Conservation (phyloP, 371 early-diverging fungal species). For the Syncephalastrum contaminatum region DNA sequence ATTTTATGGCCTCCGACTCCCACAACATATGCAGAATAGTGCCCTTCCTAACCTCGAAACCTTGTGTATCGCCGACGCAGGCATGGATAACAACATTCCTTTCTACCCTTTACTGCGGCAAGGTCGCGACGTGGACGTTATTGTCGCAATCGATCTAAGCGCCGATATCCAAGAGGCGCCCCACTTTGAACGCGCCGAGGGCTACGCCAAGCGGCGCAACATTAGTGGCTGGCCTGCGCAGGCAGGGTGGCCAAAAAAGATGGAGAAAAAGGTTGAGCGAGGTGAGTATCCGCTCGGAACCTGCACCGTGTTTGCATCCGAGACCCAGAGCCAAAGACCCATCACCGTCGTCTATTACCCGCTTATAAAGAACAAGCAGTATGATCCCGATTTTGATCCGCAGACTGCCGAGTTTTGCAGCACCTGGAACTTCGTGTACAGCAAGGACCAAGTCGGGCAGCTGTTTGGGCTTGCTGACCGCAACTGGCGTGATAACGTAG, state of each 20-base stretch:
- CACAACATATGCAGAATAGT: neutral
- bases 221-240: conserved; percentile 52
- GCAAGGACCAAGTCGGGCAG: conserved; percentile 52
- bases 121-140: conserved; percentile 67
- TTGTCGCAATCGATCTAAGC: conserved; percentile 68
- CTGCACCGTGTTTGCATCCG: conserved; percentile 36
- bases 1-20: conserved; percentile 37
- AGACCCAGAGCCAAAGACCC: conserved; percentile 23
- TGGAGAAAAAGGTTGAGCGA: conserved; percentile 16
- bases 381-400: conserved; percentile 63
- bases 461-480: conserved; percentile 52
- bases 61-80: conserved; percentile 71
- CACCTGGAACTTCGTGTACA: conserved; percentile 69
- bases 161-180: conserved; percentile 68
- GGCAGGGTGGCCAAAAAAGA: conserved; percentile 41
- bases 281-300: conserved; percentile 28
- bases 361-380: conserved; percentile 51
- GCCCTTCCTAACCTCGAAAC: neutral
- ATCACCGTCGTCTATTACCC: conserved; percentile 65
- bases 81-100: conserved; percentile 77
- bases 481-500: conserved; percentile 48
- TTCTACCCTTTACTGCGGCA: conserved; percentile 67
- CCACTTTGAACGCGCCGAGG: conserved; percentile 67
- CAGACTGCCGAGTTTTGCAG: conserved; percentile 59
- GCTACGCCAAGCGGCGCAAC: conserved; percentile 51